Evolutionary conservation across 768 basidiomycete species (phyloP).

Genomic region (Psilocybe azurescens): DNA sequence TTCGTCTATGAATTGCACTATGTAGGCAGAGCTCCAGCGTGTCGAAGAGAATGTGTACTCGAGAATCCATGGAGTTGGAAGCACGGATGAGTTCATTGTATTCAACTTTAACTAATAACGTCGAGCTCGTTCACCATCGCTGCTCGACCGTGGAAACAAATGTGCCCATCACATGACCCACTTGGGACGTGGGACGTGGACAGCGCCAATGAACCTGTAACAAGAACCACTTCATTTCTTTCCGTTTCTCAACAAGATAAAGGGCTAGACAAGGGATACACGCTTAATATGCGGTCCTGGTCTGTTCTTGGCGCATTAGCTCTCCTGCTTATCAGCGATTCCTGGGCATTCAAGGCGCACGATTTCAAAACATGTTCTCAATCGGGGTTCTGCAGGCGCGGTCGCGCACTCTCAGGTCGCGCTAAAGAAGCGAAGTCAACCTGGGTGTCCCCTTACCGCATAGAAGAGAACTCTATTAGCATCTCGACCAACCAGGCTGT

Average conservation of each 20-base stretch:
- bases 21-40: too few relatives aligned
- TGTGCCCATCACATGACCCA: conserved; percentile 6
- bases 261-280: conserved; percentile 10
- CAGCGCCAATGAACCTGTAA: neutral
- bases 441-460: conserved; percentile 90
- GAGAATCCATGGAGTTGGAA: too few relatives aligned
- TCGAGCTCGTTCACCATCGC: too few relatives aligned
- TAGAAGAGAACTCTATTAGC: conserved; percentile 62
- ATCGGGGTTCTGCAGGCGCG: conserved; percentile 89
- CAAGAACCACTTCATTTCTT: neutral
- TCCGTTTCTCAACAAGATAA: neutral
- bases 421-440: conserved; percentile 58
- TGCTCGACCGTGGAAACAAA: neutral
- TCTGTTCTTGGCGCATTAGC: conserved; percentile 40
- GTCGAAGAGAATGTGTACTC: too few relatives aligned
- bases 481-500: conserved; percentile 57
- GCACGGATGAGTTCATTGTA: too few relatives aligned
- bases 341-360: conserved; percentile 70
- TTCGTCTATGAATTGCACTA: too few relatives aligned
- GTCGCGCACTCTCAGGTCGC: conserved; percentile 81
- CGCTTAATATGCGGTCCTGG: conserved; percentile 38
- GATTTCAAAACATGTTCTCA: conserved; percentile 98
- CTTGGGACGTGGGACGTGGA: conserved; percentile 8
- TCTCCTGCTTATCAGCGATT: conserved; percentile 40
- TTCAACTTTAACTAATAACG: too few relatives aligned